Percentiles rank a stretch among this genome's conserved stretches.
Evolutionary conservation across 345 rosid species (phyloP).

Genomic region (Ceriops decandra): DNA sequence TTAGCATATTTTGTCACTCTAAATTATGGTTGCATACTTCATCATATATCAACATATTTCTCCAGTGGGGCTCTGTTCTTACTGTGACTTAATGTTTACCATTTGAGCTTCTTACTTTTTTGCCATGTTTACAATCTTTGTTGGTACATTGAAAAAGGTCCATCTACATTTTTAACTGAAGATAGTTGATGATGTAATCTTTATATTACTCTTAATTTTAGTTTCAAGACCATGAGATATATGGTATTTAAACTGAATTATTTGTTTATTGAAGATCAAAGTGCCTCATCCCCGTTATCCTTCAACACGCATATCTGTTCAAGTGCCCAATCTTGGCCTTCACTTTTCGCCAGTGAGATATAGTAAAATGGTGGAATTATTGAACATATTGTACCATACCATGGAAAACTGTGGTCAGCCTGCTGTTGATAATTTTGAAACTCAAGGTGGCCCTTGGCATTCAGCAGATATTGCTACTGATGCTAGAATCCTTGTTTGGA

Average conservation of each 20-base stretch:
- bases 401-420: conserved; percentile 64
- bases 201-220: conserved; percentile 1
- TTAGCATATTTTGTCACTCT: too few species aligned
- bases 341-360: conserved; percentile 92
- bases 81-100: too few species aligned
- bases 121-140: too few species aligned
- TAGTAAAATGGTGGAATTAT: conserved; percentile 64
- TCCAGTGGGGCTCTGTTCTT: too few species aligned
- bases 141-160: too few species aligned
- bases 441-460: conserved; percentile 58
- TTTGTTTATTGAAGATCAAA: conserved; percentile 59
- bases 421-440: conserved; percentile 53
- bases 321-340: conserved; percentile 95
- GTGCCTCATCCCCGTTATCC: conserved; percentile 81
- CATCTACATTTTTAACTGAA: too few species aligned
- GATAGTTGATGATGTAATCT: background rate
- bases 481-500: conserved; percentile 93
- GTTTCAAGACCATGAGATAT: background rate
- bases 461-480: conserved; percentile 64
- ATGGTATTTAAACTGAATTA: conserved; percentile 14
- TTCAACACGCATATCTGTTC: conserved; percentile 80
- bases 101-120: too few species aligned
- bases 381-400: conserved; percentile 49
- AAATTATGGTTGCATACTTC: too few species aligned
- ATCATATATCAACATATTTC: too few species aligned